Conservation (phyloP, 1,284 basidiomycete genomes). For the Rhodotorula sp. region DNA sequence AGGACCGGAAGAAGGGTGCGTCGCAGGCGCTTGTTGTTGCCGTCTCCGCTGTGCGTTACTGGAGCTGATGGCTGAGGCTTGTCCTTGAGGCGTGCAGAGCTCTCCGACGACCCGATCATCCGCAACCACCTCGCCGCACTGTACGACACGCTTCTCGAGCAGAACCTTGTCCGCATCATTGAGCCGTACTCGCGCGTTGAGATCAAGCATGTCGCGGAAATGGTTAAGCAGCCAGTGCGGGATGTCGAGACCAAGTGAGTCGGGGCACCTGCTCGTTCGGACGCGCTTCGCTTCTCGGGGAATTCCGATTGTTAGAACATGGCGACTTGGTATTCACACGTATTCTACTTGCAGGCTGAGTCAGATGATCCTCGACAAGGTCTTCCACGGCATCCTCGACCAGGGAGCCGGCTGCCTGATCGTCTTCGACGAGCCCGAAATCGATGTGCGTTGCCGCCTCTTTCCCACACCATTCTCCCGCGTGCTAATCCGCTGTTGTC, state of each 20-base stretch:
- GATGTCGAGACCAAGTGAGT: conserved; percentile 91
- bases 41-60: background rate
- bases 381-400: conserved; percentile 89
- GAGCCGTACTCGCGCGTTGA: conserved; percentile 94
- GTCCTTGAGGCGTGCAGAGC: conserved; percentile 57
- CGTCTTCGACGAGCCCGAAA: conserved; percentile 79
- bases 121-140: conserved; percentile 87
- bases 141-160: conserved; percentile 92
- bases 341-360: conserved; percentile 61
- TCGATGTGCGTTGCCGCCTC: conserved; percentile 55
- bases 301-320: background rate
- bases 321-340: background rate
- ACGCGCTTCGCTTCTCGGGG: background rate
- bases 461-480: background rate
- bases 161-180: conserved; percentile 89
- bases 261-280: background rate
- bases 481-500: too few relatives aligned
- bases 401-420: conserved; percentile 90
- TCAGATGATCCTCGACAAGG: conserved; percentile 97
- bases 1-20: conserved; percentile 81
- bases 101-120: conserved; percentile 90
- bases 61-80: too few relatives aligned
- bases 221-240: conserved; percentile 83
- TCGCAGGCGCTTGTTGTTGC: conserved; percentile 9
- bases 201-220: conserved; percentile 80